Base-by-base conservation (phyloP, 2,329 filamentous ascomycete genomes). In the Alternaria burnsii region DNA sequence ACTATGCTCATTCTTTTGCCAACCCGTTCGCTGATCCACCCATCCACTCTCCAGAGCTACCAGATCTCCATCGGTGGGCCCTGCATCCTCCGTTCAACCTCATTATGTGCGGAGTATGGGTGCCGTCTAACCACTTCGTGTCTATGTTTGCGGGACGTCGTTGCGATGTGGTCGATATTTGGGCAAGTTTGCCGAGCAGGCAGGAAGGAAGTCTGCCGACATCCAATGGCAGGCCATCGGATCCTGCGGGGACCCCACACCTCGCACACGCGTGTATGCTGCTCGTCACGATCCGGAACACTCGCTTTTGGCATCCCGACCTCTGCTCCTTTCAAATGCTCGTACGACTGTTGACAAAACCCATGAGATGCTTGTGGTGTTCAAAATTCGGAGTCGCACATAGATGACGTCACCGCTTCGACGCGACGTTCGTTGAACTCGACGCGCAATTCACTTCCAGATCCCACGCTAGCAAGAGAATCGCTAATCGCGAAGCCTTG, bases 111-210 rank as follows among this genome's bases (percentile, higher is more conserved):
- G 51, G 55, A 55, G 55, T 59, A 46, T 60, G 48, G 48, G 38
- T 42, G 44, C 30, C 24, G 26, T 52, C 48, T 54, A 53, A 30
- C 50, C 34, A 24, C 20, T 40, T 53, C 30, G 38, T 52, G 44
- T 24, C 52, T 50, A 38, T 14, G 20, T 58, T 48, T 32, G 52
- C 51, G 57, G 32, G 41, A 58, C 38, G 41, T 52, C 50, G 50
- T 60, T 50, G 50, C 26, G 26, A 12, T n/a, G n/a, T 26, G 40
- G 32, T 47, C 20, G 52, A 36, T 12, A 6, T 41, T 36, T 34
- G 36, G 66, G 67, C 30, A 71, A 59, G 67, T 70, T 55, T 69
- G 56, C 69, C 67, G 69, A 70, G 32, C 12, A 36, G 14, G 12
- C 32, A 36, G 32, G 12, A 16, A 36, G 58, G 20, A 62, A 30